Percentiles rank a stretch among this genome's conserved stretches.
These are phyloP conservation scores for Setaria viridis DNA, from an alignment of 202 grass and related monocot species.

Conservation along the genomic window DNA sequence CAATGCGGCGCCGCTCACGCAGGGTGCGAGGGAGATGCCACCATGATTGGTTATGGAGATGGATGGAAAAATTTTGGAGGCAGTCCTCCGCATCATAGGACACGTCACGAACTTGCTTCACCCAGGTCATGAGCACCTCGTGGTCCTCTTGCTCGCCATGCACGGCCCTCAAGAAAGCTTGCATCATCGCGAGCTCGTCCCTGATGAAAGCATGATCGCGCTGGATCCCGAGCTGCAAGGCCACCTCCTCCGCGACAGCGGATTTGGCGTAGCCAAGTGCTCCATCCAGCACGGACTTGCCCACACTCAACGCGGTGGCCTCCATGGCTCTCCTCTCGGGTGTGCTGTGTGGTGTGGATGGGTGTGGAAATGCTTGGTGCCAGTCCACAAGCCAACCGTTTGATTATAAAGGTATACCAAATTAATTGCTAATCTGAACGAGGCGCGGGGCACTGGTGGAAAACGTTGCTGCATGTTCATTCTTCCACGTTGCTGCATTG, in stretches of 20 bases:
- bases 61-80: constrained; percentile 12
- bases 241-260: background rate
- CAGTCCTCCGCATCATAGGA: constrained; percentile 29
- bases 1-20: background rate
- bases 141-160: fast-evolving
- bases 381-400: no score
- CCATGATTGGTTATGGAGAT: background rate
- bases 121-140: background rate
- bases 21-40: background rate
- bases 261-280: background rate
- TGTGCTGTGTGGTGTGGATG: no score
- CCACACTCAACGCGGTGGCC: no score
- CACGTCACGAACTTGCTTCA: constrained; percentile 1
- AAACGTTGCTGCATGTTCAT: no score
- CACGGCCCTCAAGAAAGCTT: background rate
- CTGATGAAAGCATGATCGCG: background rate
- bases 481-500: no score
- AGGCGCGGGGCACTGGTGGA: no score
- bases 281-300: background rate
- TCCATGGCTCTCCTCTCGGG: no score
- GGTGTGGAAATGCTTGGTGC: no score
- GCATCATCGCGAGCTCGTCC: constrained; percentile 25
- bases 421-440: no score
- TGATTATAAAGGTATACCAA: no score
- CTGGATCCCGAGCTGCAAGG: background rate